phyloP scores from a whole-genome alignment of 495 filamentous ascomycete genomes.

The Podospora appendiculata region DNA sequence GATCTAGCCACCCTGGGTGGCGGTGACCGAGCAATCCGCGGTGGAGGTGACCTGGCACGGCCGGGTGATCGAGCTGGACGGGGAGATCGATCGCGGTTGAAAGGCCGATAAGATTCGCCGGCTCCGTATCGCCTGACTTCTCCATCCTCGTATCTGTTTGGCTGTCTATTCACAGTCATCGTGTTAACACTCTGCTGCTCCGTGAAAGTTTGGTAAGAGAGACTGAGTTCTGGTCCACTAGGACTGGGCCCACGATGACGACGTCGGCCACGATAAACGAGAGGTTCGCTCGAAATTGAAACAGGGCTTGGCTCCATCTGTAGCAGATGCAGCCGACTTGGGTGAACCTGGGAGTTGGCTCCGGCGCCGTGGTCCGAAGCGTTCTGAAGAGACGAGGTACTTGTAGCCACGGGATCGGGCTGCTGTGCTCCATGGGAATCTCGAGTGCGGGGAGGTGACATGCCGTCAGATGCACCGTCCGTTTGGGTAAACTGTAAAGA shows the following conservation, averaged over 20 bases:
- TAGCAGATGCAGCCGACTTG: too few species aligned
- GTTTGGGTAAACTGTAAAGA: not conserved
- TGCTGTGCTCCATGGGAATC: too few species aligned
- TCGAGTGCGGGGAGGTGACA: too few species aligned
- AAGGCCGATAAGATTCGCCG: constrained; percentile 50
- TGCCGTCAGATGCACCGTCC: too few species aligned
- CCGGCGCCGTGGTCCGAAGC: too few species aligned
- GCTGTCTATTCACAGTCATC: not conserved
- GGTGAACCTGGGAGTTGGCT: too few species aligned
- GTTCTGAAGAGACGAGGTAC: too few species aligned
- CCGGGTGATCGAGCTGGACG: constrained; percentile 8
- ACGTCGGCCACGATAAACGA: too few species aligned
- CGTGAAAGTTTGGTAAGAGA: not conserved
- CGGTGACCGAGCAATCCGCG: constrained; percentile 8
- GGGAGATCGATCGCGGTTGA: constrained; percentile 38
- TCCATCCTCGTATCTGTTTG: constrained; percentile 42
- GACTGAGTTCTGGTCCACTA: not conserved
- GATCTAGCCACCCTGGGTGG: constrained; percentile 1
- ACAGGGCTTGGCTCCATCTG: too few species aligned
- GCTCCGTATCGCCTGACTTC: constrained; percentile 48
- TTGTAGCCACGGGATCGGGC: too few species aligned
- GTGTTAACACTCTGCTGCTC: not conserved
- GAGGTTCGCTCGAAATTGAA: too few species aligned
- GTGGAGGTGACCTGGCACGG: constrained; percentile 5
- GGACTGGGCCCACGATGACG: too few species aligned